Evolutionary conservation across 306 rosid species (phyloP).

Genomic region (Cyclanthera cordifolia): DNA sequence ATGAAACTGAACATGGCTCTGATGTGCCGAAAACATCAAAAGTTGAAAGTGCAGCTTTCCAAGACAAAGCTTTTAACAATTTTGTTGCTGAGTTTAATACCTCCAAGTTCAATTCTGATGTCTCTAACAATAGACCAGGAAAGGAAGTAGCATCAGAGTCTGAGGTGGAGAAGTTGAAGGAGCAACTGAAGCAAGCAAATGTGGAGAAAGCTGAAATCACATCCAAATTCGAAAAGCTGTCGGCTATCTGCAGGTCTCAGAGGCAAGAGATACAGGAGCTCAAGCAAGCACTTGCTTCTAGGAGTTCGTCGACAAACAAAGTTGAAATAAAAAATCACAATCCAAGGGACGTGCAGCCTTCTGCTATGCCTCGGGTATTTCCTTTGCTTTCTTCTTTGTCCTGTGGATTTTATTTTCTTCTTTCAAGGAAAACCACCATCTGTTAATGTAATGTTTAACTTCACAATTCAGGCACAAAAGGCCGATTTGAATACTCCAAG

Average conservation of each 20-base stretch:
- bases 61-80: constrained; percentile 53
- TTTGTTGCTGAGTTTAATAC: constrained; percentile 81
- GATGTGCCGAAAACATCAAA: constrained; percentile 31
- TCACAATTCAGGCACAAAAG: constrained; percentile 13
- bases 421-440: neutral
- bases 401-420: neutral
- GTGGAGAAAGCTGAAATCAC: constrained; percentile 73
- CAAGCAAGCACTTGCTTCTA: constrained; percentile 65
- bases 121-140: constrained; percentile 31
- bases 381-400: neutral
- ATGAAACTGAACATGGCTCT: constrained; percentile 21
- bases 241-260: constrained; percentile 90
- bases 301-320: constrained; percentile 55
- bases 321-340: constrained; percentile 34
- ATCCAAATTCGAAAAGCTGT: constrained; percentile 78
- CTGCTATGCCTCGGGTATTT: constrained; percentile 38
- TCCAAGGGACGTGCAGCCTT: constrained; percentile 30
- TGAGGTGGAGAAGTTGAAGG: constrained; percentile 65
- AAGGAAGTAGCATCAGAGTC: constrained; percentile 65
- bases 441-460: neutral
- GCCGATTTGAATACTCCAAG: constrained; percentile 34
- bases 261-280: constrained; percentile 93
- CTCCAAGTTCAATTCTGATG: constrained; percentile 34
- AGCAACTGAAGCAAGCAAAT: constrained; percentile 61
- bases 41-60: constrained; percentile 33